Conservation (phyloP, 306 rosid genomes). For the Quercus ilex region DNA sequence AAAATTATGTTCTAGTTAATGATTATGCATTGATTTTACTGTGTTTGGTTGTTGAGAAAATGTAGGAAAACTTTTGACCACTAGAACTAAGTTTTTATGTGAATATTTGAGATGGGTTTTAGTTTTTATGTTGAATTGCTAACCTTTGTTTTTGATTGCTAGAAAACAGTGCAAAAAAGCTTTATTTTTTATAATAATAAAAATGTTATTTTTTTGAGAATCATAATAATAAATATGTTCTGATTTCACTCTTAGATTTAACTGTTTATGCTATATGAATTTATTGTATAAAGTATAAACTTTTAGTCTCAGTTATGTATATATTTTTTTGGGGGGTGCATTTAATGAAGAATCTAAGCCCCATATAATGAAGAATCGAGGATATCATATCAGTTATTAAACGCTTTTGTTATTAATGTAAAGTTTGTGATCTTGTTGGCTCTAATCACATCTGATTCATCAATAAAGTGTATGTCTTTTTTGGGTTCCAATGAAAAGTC, state of each 20-base stretch:
- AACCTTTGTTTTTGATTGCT: neutral
- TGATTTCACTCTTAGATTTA: neutral
- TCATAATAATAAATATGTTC: neutral
- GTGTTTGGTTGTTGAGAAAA: neutral
- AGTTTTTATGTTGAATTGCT: neutral
- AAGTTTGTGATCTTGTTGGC: neutral
- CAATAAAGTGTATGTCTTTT: neutral
- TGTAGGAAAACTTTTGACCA: neutral
- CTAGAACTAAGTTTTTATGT: neutral
- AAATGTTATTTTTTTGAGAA: neutral
- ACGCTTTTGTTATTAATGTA: neutral
- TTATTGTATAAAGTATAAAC: neutral
- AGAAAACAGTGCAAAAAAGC: neutral
- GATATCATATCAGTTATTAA: neutral
- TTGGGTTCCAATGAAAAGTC: neutral
- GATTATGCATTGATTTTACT: neutral
- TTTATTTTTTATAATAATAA: neutral
- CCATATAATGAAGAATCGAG: neutral
- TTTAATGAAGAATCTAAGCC: neutral
- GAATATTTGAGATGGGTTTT: no score
- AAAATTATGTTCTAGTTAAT: neutral
- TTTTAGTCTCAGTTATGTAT: neutral
- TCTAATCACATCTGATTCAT: neutral
- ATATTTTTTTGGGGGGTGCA: neutral
- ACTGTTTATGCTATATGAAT: neutral